Percentiles rank a stretch among this genome's conserved stretches.
These are phyloP conservation scores for Fomitopsis palustris DNA, from an alignment of 1,284 basidiomycete species.

Conservation along the genomic window DNA sequence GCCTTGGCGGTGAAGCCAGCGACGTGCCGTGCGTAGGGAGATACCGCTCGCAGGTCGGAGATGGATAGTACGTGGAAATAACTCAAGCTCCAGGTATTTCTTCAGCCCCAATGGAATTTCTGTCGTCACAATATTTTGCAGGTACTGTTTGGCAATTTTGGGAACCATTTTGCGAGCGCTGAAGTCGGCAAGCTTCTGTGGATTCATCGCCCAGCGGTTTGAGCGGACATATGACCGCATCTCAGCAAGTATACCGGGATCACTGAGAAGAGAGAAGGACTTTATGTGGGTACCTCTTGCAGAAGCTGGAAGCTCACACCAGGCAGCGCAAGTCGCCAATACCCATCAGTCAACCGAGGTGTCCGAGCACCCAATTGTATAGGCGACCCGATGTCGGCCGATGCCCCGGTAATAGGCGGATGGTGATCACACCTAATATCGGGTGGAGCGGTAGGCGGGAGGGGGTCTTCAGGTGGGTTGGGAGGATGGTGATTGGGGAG, in stretches of 20 bases:
- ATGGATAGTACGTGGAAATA: conserved; percentile 34
- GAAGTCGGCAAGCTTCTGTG: conserved; percentile 28
- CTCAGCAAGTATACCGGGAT: conserved; percentile 22
- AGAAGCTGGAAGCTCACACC: conserved; percentile 27
- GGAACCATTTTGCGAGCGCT: conserved; percentile 24
- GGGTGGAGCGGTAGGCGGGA: too few species aligned
- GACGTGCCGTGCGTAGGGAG: not conserved
- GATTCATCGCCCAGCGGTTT: conserved; percentile 33
- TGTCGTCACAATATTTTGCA: conserved; percentile 19
- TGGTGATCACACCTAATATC: too few species aligned
- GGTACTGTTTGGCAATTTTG: conserved; percentile 27
- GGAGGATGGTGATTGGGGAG: too few species aligned
- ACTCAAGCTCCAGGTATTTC: conserved; percentile 31
- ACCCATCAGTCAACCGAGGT: too few species aligned
- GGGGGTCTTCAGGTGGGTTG: too few species aligned
- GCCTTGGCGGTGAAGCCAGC: conserved; percentile 30
- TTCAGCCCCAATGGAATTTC: conserved; percentile 36
- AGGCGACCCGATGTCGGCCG: too few species aligned
- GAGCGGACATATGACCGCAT: conserved; percentile 22
- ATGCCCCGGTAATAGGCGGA: too few species aligned
- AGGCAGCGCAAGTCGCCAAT: too few species aligned
- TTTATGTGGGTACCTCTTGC: conserved; percentile 28
- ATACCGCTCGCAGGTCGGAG: conserved; percentile 19
- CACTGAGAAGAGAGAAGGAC: conserved; percentile 26
- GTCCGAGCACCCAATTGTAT: too few species aligned